Conservation (phyloP, 257 asterid species). For the Forsythia viridissima region DNA sequence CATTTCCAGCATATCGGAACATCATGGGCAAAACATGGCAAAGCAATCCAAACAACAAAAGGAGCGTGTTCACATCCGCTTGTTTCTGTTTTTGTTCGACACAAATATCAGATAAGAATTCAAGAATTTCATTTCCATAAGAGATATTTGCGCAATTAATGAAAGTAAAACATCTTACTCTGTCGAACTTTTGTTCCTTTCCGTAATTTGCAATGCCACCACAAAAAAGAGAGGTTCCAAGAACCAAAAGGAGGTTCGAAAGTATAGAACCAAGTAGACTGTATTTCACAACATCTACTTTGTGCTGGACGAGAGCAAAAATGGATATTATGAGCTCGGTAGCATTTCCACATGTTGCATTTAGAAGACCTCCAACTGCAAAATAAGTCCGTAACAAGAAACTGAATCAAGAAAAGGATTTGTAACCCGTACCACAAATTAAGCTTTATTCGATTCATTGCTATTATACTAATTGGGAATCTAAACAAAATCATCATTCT, state of each 20-base stretch:
- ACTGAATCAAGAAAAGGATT: not conserved
- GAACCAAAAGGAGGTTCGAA: constrained; percentile 92
- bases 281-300: constrained; percentile 78
- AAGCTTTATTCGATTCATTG: not conserved
- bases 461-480: no score
- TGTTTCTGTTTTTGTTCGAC: constrained; percentile 53
- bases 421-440: not conserved
- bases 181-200: constrained; percentile 65
- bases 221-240: constrained; percentile 87
- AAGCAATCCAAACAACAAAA: constrained; percentile 67
- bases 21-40: constrained; percentile 71
- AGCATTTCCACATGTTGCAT: constrained; percentile 97
- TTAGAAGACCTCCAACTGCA: constrained; percentile 94
- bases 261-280: constrained; percentile 87
- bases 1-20: constrained; percentile 44
- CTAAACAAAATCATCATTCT: not conserved
- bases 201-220: constrained; percentile 77
- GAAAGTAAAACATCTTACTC: constrained; percentile 39
- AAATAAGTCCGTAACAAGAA: not conserved
- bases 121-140: not conserved
- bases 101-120: not conserved
- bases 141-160: not conserved
- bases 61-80: constrained; percentile 74
- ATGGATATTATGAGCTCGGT: constrained; percentile 88
- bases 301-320: constrained; percentile 63